Conservation (phyloP, 2,329 filamentous ascomycete species). For the Talaromyces atroroseus region DNA sequence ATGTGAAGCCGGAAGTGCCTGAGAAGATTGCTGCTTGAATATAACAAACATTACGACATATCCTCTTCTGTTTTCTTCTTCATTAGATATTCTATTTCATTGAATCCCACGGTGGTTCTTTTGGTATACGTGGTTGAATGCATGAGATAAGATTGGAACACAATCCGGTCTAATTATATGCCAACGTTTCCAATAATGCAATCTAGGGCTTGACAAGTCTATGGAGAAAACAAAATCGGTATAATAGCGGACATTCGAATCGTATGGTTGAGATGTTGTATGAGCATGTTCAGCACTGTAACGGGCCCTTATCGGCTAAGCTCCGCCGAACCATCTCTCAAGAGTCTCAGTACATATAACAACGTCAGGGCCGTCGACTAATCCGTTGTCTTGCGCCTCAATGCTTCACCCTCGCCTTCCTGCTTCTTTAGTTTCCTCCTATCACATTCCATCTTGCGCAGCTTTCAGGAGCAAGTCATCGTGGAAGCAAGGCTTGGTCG, state of each 20-base stretch:
- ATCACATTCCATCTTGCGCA: neutral
- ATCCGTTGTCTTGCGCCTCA: neutral
- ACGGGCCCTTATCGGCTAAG: neutral
- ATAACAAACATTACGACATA: neutral
- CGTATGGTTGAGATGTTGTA: neutral
- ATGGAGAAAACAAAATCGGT: neutral
- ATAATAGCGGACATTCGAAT: neutral
- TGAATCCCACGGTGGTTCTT: neutral
- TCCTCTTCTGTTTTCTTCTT: neutral
- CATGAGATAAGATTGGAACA: neutral
- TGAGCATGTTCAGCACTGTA: neutral
- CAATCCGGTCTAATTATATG: neutral
- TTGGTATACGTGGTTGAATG: neutral
- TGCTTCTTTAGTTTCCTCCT: neutral
- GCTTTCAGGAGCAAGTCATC: neutral
- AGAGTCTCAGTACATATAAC: neutral
- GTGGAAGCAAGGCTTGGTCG: neutral
- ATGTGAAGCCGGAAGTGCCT: constrained; percentile 68
- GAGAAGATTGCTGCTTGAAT: constrained; percentile 35
- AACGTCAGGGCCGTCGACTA: neutral
- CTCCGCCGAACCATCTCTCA: neutral
- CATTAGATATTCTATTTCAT: neutral
- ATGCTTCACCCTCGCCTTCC: neutral
- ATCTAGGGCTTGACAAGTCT: neutral
- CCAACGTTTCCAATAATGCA: neutral